Conservation (phyloP, 768 basidiomycete species). For the Pilatotrama ljubarskyi region DNA sequence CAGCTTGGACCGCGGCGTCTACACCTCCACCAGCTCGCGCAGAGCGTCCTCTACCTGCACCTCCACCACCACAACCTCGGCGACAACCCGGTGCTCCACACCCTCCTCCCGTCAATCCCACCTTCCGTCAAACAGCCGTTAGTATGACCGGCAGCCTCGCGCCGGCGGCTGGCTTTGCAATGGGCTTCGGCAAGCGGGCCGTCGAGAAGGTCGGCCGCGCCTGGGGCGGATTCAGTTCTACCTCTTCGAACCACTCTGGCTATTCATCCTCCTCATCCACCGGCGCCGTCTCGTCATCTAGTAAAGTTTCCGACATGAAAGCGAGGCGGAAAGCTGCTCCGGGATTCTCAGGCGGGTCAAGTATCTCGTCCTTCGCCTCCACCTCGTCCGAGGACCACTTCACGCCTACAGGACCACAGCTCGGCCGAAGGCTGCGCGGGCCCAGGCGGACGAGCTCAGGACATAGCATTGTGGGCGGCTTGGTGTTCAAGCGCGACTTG, state of each 20-base stretch:
- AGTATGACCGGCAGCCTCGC: conserved; percentile 70
- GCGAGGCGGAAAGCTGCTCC: conserved; percentile 55
- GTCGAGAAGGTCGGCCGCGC: conserved; percentile 69
- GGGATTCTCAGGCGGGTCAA: conserved; percentile 60
- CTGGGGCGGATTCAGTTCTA: conserved; percentile 48
- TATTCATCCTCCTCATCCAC: conserved; percentile 51
- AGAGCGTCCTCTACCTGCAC: conserved; percentile 33
- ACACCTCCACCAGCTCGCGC: conserved; percentile 25
- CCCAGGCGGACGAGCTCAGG: conserved; percentile 43
- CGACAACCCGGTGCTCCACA: conserved; percentile 19
- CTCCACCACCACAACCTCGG: conserved; percentile 28
- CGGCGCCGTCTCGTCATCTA: conserved; percentile 26
- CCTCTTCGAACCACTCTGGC: conserved; percentile 31
- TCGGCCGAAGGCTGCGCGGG: conserved; percentile 60
- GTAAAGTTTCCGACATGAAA: conserved; percentile 25
- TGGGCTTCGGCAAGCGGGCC: conserved; percentile 55
- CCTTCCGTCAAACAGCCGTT: conserved; percentile 64
- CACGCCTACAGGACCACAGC: conserved; percentile 44
- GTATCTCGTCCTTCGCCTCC: conserved; percentile 49
- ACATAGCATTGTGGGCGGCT: conserved; percentile 39
- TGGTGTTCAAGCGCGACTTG: conserved; percentile 71
- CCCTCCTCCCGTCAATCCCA: conserved; percentile 29
- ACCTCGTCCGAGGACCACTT: conserved; percentile 51
- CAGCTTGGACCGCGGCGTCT: conserved; percentile 42
- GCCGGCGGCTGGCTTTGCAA: conserved; percentile 70